phyloP scores from a whole-genome alignment of 2,329 filamentous ascomycete genomes.

The Pyricularia sp. region DNA sequence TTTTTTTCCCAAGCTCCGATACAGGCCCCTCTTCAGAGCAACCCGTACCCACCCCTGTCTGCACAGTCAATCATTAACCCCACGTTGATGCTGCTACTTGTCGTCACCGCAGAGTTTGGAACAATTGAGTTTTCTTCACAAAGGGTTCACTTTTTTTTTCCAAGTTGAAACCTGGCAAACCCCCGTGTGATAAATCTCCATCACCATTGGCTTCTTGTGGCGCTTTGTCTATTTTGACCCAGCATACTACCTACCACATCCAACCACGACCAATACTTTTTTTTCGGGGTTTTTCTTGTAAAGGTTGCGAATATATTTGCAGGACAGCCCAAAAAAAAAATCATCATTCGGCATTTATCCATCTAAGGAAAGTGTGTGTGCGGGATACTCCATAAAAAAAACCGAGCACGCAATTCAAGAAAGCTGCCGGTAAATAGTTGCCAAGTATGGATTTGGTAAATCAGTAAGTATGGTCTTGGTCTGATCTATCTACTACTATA shows the following conservation, averaged over 20 bases:
- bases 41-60: not conserved
- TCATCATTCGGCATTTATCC: not conserved
- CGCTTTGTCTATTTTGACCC: not conserved
- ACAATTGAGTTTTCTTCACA: not conserved
- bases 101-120: not conserved
- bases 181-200: not conserved
- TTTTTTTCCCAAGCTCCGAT: not conserved
- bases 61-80: not conserved
- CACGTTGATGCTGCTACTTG: not conserved
- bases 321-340: not conserved
- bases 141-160: not conserved
- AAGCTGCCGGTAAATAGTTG: not conserved
- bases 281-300: not conserved
- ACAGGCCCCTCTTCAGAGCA: not conserved
- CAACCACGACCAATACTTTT: not conserved
- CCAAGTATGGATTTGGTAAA: slow-evolving; percentile 39
- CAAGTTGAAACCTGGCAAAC: not conserved
- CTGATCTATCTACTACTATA: not conserved
- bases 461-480: slow-evolving; percentile 26
- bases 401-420: not conserved
- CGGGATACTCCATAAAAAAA: not conserved
- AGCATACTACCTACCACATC: not conserved
- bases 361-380: not conserved
- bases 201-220: not conserved
- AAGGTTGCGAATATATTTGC: not conserved